phyloP scores from a whole-genome alignment of 768 basidiomycete genomes.

The Sarcodon aspratus region DNA sequence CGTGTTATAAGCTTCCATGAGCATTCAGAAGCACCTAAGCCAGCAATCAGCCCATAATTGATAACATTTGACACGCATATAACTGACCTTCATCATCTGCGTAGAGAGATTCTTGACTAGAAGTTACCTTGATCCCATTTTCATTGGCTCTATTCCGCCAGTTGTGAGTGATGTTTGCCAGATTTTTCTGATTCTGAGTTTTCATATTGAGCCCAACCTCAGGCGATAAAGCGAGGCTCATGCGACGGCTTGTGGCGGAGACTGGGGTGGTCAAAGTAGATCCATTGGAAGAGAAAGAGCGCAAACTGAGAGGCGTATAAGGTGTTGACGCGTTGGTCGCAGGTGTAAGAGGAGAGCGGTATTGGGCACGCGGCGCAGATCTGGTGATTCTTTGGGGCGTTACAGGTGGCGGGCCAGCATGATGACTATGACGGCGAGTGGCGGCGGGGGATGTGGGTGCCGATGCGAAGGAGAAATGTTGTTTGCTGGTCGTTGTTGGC shows the following conservation, averaged over 20 bases:
- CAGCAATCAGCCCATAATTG: conserved; percentile 8
- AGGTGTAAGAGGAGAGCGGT: conserved; percentile 53
- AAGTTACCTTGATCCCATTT: conserved; percentile 58
- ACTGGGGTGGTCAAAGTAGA: conserved; percentile 53
- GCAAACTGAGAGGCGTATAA: conserved; percentile 60
- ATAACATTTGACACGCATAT: background rate
- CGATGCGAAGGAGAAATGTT: conserved; percentile 21
- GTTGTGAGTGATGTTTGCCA: conserved; percentile 52
- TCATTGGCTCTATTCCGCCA: conserved; percentile 66
- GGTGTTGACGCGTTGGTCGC: conserved; percentile 40
- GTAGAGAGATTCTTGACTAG: conserved; percentile 24
- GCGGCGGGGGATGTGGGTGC: conserved; percentile 33
- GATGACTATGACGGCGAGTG: conserved; percentile 22
- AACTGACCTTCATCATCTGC: conserved; percentile 37
- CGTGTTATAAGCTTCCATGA: conserved; percentile 36
- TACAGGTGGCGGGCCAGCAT: conserved; percentile 26
- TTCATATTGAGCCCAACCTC: conserved; percentile 21
- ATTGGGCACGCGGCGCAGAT: conserved; percentile 24
- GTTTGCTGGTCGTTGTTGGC: background rate
- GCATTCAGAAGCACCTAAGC: conserved; percentile 1
- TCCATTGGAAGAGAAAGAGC: conserved; percentile 42
- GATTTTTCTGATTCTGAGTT: conserved; percentile 29
- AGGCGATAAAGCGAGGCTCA: conserved; percentile 31
- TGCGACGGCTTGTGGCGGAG: conserved; percentile 29
- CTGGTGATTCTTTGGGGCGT: conserved; percentile 56